A percentile compares a stretch with the other conserved stretches of the same genome.
Evolutionary conservation across 1,284 basidiomycete species (phyloP).

Genomic region (Sporisorium graminicola): DNA sequence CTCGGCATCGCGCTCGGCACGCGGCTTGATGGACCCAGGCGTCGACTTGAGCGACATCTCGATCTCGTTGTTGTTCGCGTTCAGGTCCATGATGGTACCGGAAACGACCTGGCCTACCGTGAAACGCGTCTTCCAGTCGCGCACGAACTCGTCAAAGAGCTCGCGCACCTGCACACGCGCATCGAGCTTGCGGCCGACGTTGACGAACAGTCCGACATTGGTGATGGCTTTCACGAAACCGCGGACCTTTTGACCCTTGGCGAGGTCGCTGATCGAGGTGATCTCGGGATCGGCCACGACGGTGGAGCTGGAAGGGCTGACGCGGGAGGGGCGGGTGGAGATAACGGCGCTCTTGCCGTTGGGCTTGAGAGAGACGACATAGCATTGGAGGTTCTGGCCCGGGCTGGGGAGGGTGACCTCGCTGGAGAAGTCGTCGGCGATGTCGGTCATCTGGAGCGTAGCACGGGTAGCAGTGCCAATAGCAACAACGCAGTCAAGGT

Average conservation of each 20-base stretch:
- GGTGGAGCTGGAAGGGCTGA: slow-evolving; percentile 21
- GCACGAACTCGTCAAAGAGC: slow-evolving; percentile 80
- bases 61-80: slow-evolving; percentile 79
- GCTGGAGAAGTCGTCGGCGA: slow-evolving; percentile 79
- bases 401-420: slow-evolving; percentile 75
- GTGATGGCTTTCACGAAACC: slow-evolving; percentile 91
- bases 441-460: slow-evolving; percentile 75
- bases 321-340: slow-evolving; percentile 43
- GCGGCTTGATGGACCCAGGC: slow-evolving; percentile 67
- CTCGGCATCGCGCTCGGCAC: slow-evolving; percentile 69
- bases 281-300: slow-evolving; percentile 71
- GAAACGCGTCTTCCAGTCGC: slow-evolving; percentile 92
- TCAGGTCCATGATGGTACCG: slow-evolving; percentile 82
- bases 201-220: slow-evolving; percentile 87
- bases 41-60: slow-evolving; percentile 83
- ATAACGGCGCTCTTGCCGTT: slow-evolving; percentile 39
- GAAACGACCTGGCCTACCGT: slow-evolving; percentile 84
- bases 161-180: slow-evolving; percentile 94
- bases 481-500: slow-evolving; percentile 46
- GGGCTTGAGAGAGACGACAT: slow-evolving; percentile 77
- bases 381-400: slow-evolving; percentile 79
- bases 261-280: slow-evolving; percentile 72
- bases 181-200: slow-evolving; percentile 83
- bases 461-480: slow-evolving; percentile 47
- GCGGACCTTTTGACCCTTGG: slow-evolving; percentile 78